Evolutionary conservation across 1,284 basidiomycete species (phyloP), one percentile per base, ranked within the genome.

Genomic region (Moesziomyces parantarcticus): DNA sequence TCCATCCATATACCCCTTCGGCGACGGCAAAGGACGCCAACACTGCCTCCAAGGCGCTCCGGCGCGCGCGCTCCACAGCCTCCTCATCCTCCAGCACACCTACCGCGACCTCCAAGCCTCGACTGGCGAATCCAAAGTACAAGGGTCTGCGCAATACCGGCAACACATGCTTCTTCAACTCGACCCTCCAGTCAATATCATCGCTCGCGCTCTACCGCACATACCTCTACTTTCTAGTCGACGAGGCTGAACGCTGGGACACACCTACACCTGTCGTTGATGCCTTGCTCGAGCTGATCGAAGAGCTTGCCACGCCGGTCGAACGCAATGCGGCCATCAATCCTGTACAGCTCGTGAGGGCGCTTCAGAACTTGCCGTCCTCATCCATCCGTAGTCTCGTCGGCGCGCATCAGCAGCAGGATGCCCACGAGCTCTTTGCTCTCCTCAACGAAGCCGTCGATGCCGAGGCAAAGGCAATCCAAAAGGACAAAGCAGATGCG

Each of bases 111-210:
- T n/a, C 63, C 3, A 50, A 41, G 14, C 22, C 42, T 21, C 54
- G 46, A 13, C 26, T 58, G 18, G 36, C 57, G 43, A 67, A 62
- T 20, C 59, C 58, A 5, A 66, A 57, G 20, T 69, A 66, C 48
- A 70, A 66, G 21, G 82, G 82, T 18, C 68, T 83, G 16, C 58
- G 62, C 29, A 83, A 83, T 32, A 80, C 81, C 3, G 80, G 78
- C 50, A 79, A 83, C 44, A 79, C 76, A 8, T 83, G 82, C 74
- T 83, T 81, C 65, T 77, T 83, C 63, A 83, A 83, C 65, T 77
- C 73, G 25, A 77, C 77, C 3, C 44, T 83, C 20, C 82, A 83
- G 43, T 75, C 76, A 0, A 69, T 83, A 16, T 74, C 77, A 11
- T 72, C 74, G 21, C 23, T 80, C 22, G 44, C 65, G 4, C 42